Evolutionary conservation across 306 rosid species (phyloP), one percentile per base, ranked within the genome.

Genomic region (Potentilla sterilis): DNA sequence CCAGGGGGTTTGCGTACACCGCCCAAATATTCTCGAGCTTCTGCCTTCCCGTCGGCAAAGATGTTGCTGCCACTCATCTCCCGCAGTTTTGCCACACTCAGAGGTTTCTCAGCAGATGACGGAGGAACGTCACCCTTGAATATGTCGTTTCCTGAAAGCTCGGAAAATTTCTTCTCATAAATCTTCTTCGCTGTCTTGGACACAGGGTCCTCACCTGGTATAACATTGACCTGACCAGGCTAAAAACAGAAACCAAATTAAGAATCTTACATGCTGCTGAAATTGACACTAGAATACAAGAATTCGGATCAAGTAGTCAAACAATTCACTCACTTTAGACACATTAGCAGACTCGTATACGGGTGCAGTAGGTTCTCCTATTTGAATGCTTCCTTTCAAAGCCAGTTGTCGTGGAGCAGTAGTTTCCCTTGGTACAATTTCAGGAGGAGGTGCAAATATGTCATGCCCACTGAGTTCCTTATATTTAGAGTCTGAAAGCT

Each of bases 1-100:
- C 97, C 98, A 0, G 98, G 98, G 69, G 98, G 98, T 81, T 95
- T 95, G 92, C 98, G 93, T 66, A 95, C 97, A 3, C 97, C 97
- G 0, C 98, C 98, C 35, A 92, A 77, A 84, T 80, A 95, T 85
- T 95, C 98, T 78, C 98, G 88, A 48, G 97, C 81, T 85, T 92
- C 97, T 55, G 70, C 90, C 87, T 95, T 95, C 75, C 97, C 98
- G 6, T 95, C 98, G 38, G 98, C 97, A 87, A 95, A 95, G 82
- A 95, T 95, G 88, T 95, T 89, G 15, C 87, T 95, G 35, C 98
- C 98, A 13, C 91, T 95, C 77, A 95, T 92, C 87, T 95, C 98
- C 18, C 96, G 91, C 74, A 95, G 85, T 81, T 95, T 95, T 2
- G 97, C 98, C 3, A 74, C 78, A 14, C 97, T 95, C 81, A 90